Base-by-base conservation (phyloP, 495 filamentous ascomycete genomes). In the Annulohypoxylon stygium region DNA sequence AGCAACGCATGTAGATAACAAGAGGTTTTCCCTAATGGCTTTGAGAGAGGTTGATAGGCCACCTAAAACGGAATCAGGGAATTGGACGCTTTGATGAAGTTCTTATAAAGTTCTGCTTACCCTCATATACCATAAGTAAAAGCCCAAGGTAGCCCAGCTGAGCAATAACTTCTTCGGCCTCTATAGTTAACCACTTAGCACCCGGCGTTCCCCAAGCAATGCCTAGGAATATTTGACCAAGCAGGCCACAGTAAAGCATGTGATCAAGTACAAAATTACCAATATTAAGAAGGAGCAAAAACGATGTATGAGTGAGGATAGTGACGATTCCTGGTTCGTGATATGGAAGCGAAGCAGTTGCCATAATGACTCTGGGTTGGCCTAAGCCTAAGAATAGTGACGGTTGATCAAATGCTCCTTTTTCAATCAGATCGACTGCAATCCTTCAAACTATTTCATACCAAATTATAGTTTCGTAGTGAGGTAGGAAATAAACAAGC, bases 91-190 rank as follows among this genome's bases (percentile, higher is more conserved):
- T 8, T 50, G 47, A 7, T 11, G 20, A 1, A 1, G 5, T 50
- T 23, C 1, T 16, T 16, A 9, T 20, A 18, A 6, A 48, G 7
- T 50, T 43, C 1, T 14, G 12, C 47, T 50, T 18, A 50, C 91
- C 91, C 81, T 93, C 89, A 75, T 90, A 94, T 1, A 96, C 91
- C 9, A 95, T 80, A 48, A 94, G 79, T 11, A 95, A 87, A 41
- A 96, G 73, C 0, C 93, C 93, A 0, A 95, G 78, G 75, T 95
- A 95, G 0, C 93, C 93, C n/a, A 95, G 76, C 48, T 90, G 85
- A 8, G 91, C 86, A 48, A 93, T 85, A 0, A 84, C 83, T 2
- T 86, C 74, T 78, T 94, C 84, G 85, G 86, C 89, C 73, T 88
- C 83, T 30, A 80, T 78, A 1, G 71, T 54, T 9, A 85, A 70